phyloP scores from a whole-genome alignment of 345 rosid genomes.

The Salix arbutifolia region DNA sequence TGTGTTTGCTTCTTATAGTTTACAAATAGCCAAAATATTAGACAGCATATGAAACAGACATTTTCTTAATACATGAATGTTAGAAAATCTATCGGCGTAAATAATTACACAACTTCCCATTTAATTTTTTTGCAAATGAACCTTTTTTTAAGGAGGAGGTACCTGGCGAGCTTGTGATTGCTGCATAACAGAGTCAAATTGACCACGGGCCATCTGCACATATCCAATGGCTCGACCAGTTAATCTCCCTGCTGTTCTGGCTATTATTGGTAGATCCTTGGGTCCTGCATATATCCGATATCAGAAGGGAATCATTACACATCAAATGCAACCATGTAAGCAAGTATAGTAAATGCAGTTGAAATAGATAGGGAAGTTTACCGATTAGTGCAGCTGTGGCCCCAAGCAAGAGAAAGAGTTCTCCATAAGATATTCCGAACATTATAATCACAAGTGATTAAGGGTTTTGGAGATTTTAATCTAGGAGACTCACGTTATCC shows the following conservation, averaged over 20 bases:
- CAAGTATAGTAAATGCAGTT: too few species aligned
- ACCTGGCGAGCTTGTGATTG: conserved; percentile 95
- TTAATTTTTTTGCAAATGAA: background rate
- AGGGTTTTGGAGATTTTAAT: background rate
- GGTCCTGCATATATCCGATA: conserved; percentile 44
- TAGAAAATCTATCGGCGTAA: background rate
- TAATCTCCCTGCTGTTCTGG: conserved; percentile 73
- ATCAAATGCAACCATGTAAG: too few species aligned
- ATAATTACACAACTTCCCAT: background rate
- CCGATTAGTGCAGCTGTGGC: conserved; percentile 33
- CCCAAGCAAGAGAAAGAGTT: conserved; percentile 25
- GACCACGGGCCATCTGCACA: conserved; percentile 86
- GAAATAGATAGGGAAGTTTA: background rate
- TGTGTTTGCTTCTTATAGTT: too few species aligned
- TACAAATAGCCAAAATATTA: too few species aligned
- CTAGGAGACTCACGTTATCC: too few species aligned
- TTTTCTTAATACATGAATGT: background rate
- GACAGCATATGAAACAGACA: too few species aligned
- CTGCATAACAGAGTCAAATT: conserved; percentile 70
- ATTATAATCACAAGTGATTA: background rate
- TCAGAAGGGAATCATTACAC: background rate
- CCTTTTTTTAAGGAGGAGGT: background rate
- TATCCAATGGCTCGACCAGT: conserved; percentile 78
- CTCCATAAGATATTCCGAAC: conserved; percentile 32
- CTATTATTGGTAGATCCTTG: conserved; percentile 72